phyloP scores from a whole-genome alignment of 805 yeast genomes.

The Ogataea trehaloabstinens region DNA sequence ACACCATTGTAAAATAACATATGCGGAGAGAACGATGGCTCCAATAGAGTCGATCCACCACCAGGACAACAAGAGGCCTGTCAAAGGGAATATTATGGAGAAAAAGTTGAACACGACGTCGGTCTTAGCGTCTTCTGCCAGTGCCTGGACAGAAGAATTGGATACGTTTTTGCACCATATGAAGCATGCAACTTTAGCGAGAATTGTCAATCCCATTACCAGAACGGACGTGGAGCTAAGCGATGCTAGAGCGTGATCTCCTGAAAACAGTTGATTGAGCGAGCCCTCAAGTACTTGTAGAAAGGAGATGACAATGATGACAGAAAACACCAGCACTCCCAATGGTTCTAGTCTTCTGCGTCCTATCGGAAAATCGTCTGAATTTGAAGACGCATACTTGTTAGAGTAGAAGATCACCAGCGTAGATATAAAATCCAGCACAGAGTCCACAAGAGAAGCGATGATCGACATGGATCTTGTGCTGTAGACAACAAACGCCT shows the following conservation, averaged over 20 bases:
- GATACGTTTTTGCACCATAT: conserved; percentile 57
- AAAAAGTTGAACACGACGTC: conserved; percentile 72
- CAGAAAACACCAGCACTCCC: conserved; percentile 71
- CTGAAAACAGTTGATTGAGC: conserved; percentile 40
- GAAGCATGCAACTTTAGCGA: conserved; percentile 60
- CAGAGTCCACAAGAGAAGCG: conserved; percentile 77
- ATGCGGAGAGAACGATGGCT: conserved; percentile 60
- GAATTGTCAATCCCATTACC: conserved; percentile 65
- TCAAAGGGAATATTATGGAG: conserved; percentile 66
- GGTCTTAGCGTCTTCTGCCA: conserved; percentile 80
- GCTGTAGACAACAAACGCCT: conserved; percentile 55
- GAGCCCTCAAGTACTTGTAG: conserved; percentile 71
- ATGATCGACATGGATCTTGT: conserved; percentile 72
- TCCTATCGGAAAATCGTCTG: conserved; percentile 61
- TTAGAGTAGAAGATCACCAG: conserved; percentile 67
- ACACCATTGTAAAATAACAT: conserved; percentile 65
- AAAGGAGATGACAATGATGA: conserved; percentile 68
- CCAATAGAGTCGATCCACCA: conserved; percentile 82
- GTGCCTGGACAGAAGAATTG: conserved; percentile 70
- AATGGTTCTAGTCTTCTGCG: conserved; percentile 71
- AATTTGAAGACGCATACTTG: conserved; percentile 39
- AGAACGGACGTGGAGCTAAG: conserved; percentile 49
- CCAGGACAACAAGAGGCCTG: conserved; percentile 48
- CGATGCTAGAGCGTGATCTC: conserved; percentile 39
- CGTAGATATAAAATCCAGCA: conserved; percentile 71